These are phyloP conservation scores for Lactarius akahatsu DNA, from an alignment of 768 basidiomycete genomes.

Conservation along the genomic window DNA sequence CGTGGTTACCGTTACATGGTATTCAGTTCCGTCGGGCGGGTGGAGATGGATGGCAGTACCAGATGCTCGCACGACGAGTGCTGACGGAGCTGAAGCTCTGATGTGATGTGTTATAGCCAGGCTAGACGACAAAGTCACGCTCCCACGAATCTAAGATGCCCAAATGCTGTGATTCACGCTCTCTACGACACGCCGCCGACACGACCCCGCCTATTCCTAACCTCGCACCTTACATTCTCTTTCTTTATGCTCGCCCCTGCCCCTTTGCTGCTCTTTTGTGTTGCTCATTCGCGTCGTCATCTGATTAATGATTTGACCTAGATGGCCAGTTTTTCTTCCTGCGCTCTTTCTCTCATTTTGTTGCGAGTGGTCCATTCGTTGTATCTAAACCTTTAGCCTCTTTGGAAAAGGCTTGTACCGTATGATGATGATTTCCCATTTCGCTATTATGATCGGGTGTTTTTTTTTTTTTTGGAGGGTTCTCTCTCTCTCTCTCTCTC, in stretches of 20 bases:
- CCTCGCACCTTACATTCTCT: constrained; percentile 1
- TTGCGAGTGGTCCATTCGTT: constrained; percentile 14
- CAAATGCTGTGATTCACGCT: not conserved
- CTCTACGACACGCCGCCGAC: not conserved
- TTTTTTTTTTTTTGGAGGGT: constrained; percentile 19
- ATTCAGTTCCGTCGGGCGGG: constrained; percentile 91
- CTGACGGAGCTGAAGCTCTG: constrained; percentile 85
- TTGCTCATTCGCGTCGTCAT: not conserved
- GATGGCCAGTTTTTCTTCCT: too few species aligned
- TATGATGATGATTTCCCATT: constrained; percentile 7
- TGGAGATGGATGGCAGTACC: constrained; percentile 96
- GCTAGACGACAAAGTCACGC: not conserved
- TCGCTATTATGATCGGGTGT: constrained; percentile 21
- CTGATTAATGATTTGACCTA: not conserved
- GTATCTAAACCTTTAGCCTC: constrained; percentile 21
- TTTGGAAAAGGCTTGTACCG: constrained; percentile 17
- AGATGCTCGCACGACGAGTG: constrained; percentile 88
- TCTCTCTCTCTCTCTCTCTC: too few species aligned
- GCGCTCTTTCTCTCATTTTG: not conserved
- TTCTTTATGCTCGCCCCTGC: not conserved
- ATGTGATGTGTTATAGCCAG: not conserved
- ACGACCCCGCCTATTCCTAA: constrained; percentile 1
- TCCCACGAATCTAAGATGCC: not conserved
- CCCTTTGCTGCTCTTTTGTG: not conserved
- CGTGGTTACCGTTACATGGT: constrained; percentile 89